Evolutionary conservation across 192 early-diverging fungal species (phyloP), one percentile per base, ranked within the genome.

Genomic region (Oehlia diaphana): DNA sequence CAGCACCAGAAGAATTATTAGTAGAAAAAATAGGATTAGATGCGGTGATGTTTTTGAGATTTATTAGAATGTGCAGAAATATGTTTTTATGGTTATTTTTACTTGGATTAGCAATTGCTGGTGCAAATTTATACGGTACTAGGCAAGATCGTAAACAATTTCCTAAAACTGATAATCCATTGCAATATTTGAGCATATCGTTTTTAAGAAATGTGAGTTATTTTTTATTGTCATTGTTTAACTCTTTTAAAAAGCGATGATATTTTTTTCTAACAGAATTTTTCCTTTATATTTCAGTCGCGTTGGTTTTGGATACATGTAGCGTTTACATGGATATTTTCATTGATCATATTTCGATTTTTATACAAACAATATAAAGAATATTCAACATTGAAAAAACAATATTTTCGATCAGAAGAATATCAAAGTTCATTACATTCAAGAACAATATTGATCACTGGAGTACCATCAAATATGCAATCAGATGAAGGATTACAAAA

Each of bases 1-100:
- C 85, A 31, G 82, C 87, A 58, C 79, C 88, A 77, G 92, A 94
- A 61, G 80, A 85, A 71, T 85, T 83, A 21, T 74, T 94, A 44
- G 82, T 93, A 33, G 88, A 89, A 13, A 91, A 88, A 37, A 89
- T 92, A 1, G 93, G 91, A 53, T 81, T 90, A n/a, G 92, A 94
- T 80, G 91, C 92, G 12, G 90, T 93, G 35, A 82, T 93, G 61
- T 91, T 93, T 75, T 84, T 94, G 73, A 86, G 90, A 2, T 94
- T 93, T 75, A 66, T 93, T 23, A 86, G 86, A 31, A 84, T 93
- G 80, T 86, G 87, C 63, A 87, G 88, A 58, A 84, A 87, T 74
- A 75, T 92, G n/a, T 86, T 93, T 50, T 82, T 86, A 26, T 82
- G 85, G 42, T 87, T 92, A 70, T 83, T 85, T n/a, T 39, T 88